These are phyloP conservation scores for Neocallimastix lanati DNA, from an alignment of 192 early-diverging fungal genomes.

Conservation along the genomic window DNA sequence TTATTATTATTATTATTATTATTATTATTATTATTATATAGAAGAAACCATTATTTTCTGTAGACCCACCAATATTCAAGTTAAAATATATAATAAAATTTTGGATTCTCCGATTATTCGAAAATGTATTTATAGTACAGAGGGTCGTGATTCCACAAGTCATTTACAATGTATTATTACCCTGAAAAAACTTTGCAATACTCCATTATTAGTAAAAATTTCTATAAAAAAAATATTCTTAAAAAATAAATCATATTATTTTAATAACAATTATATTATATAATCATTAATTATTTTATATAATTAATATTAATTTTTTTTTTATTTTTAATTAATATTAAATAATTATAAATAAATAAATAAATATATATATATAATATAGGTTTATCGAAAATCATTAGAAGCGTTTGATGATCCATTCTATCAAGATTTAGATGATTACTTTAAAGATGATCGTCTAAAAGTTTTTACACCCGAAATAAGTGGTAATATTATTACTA, in stretches of 20 bases:
- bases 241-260: too few species aligned
- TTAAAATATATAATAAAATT: constrained; percentile 10
- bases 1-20: too few species aligned
- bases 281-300: too few species aligned
- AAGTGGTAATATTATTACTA: background rate
- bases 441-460: background rate
- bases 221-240: too few species aligned
- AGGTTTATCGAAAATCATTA: background rate
- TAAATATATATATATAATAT: background rate
- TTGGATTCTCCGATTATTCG: constrained; percentile 7
- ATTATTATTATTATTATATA: too few species aligned
- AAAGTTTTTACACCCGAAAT: background rate
- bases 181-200: constrained; percentile 20
- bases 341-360: too few species aligned
- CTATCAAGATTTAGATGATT: background rate
- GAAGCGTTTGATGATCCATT: background rate
- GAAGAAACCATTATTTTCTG: background rate
- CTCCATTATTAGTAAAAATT: constrained; percentile 4
- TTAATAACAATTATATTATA: too few species aligned
- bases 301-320: too few species aligned
- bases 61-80: constrained; percentile 12
- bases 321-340: too few species aligned
- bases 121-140: background rate
- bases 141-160: background rate
- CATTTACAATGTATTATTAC: constrained; percentile 22